Base-by-base conservation (phyloP, 495 filamentous ascomycete species). In the Paragyromitra xinjiangensis region DNA sequence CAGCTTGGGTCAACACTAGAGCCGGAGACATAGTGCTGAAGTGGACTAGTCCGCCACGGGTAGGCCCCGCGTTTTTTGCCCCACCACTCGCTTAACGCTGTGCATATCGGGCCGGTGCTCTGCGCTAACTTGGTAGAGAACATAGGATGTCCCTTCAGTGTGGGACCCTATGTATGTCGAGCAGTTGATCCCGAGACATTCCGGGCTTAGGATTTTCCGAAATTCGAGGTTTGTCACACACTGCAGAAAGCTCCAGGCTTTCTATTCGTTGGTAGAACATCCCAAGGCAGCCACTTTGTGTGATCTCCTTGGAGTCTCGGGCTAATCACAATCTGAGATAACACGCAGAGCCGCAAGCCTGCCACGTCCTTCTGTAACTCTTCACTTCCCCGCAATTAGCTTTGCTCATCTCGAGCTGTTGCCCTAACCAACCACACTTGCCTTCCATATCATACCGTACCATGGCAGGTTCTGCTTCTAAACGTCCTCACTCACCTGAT, bases 321-420 rank as follows among this genome's bases (percentile, higher is more conserved):
- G 64, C 64, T 29, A 66, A 66, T 66, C 64, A 50, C 12, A 66
- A 48, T 48, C 62, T 44, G 26, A 65, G 62, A 66, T 66, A n/a
- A 66, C 39, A 14, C 37, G 37, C 37, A 53, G 70, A 73, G 70
- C 70, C 70, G 61, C 70, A 72, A 66, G 64, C 51, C 59, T 56
- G 62, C 70, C 70, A 73, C 70, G 45, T 73, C 70, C 48, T 67
- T 66, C 70, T 44, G 59, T 39, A 61, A 51, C 64, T 40, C 64
- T 63, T 72, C 58, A 24, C 61, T 67, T 73, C 70, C 70, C 70
- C 70, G 70, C 61, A 67, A 66, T 55, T 73, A 73, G 62, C 70
- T 66, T 22, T 66, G 44, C 69, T 71, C 69, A 71, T 71, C 69
- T 71, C 59, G 34, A 44, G 61, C 44, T 12, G 44, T 53, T 71